Conservation (phyloP, 1,284 basidiomycete species). For the Pholiota adiposa region DNA sequence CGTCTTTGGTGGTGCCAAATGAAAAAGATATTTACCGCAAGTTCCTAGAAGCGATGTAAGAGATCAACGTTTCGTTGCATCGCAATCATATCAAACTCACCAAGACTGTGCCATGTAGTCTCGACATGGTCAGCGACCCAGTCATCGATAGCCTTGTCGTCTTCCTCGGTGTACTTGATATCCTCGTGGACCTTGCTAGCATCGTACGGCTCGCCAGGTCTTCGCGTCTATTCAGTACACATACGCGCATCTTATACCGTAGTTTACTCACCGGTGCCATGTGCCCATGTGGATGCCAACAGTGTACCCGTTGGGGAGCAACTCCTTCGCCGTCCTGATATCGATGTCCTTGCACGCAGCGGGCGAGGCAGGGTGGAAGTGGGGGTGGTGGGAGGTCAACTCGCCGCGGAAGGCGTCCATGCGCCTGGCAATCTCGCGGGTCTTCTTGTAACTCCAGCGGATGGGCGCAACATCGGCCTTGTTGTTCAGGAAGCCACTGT, state of each 20-base stretch:
- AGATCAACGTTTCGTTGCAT: background rate
- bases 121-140: constrained; percentile 75
- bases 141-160: constrained; percentile 72
- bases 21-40: constrained; percentile 41
- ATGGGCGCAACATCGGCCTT: constrained; percentile 79
- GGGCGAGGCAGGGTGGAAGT: constrained; percentile 68
- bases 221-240: constrained; percentile 16
- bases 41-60: constrained; percentile 32
- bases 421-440: constrained; percentile 69
- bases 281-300: constrained; percentile 77
- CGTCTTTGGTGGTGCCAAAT: background rate
- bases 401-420: constrained; percentile 77
- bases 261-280: constrained; percentile 48
- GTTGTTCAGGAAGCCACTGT: constrained; percentile 77
- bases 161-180: constrained; percentile 65
- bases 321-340: constrained; percentile 66
- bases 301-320: constrained; percentile 63
- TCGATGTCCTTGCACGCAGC: constrained; percentile 67
- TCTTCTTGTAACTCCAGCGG: constrained; percentile 78
- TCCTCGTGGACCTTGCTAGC: constrained; percentile 64
- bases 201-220: constrained; percentile 57
- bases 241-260: no score
- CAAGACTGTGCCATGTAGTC: constrained; percentile 77
- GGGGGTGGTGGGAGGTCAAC: constrained; percentile 73
- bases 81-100: constrained; percentile 35